A percentile compares a stretch with the other conserved stretches of the same genome.
phyloP scores from a whole-genome alignment of 1,139 yeast species.

The Pichia sp. region DNA sequence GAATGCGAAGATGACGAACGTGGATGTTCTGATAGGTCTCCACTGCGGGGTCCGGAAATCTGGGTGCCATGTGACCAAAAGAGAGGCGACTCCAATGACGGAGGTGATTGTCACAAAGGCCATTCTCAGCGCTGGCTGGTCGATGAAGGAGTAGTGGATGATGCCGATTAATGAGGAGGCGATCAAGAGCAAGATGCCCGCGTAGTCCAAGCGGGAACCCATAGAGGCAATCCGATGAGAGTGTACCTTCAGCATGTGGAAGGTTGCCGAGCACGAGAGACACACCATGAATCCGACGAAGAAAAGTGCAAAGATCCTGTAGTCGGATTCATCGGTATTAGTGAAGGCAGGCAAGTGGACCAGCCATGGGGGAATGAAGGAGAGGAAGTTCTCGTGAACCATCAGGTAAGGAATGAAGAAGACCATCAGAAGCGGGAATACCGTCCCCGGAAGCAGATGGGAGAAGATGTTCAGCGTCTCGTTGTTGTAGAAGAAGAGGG shows the following conservation, averaged over 20 bases:
- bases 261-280: constrained; percentile 67
- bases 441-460: constrained; percentile 67
- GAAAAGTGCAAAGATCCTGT: constrained; percentile 41
- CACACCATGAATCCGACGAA: constrained; percentile 55
- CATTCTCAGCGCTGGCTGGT: constrained; percentile 35
- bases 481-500: constrained; percentile 71
- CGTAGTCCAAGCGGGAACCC: constrained; percentile 81
- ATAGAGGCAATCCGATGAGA: constrained; percentile 55
- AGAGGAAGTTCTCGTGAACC: constrained; percentile 24
- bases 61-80: constrained; percentile 59
- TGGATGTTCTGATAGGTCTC: constrained; percentile 71
- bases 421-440: constrained; percentile 33
- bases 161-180: constrained; percentile 72
- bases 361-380: constrained; percentile 25
- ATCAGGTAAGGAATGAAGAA: constrained; percentile 24
- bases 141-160: constrained; percentile 62
- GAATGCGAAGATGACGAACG: constrained; percentile 79
- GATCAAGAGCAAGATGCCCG: constrained; percentile 78
- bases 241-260: constrained; percentile 76
- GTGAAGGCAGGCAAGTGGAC: constrained; percentile 40
- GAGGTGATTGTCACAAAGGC: constrained; percentile 49
- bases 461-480: constrained; percentile 81
- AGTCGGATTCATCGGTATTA: constrained; percentile 45
- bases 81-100: constrained; percentile 57
- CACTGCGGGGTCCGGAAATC: constrained; percentile 65